phyloP scores from a whole-genome alignment of 495 filamentous ascomycete species.

The Podospora anserina region DNA sequence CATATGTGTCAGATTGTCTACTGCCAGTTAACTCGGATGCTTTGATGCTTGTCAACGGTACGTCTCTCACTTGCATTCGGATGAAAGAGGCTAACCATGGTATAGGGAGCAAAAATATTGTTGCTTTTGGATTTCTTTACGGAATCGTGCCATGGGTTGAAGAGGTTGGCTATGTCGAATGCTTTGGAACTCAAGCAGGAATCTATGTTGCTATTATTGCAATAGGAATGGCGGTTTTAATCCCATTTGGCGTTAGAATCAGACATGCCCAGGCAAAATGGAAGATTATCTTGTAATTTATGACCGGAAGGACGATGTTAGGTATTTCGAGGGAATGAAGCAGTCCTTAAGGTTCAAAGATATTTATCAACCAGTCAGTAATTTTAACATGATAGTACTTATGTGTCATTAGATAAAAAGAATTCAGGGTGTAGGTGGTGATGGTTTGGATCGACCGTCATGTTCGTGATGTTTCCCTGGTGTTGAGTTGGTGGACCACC shows the following conservation, averaged over 20 bases:
- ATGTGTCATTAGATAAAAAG: neutral
- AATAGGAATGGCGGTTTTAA: constrained; percentile 30
- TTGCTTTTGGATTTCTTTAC: constrained; percentile 34
- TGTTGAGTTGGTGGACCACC: neutral
- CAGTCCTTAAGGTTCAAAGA: neutral
- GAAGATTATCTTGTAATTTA: constrained; percentile 31
- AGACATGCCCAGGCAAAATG: constrained; percentile 32
- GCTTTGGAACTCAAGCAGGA: constrained; percentile 53
- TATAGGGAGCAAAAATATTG: constrained; percentile 34
- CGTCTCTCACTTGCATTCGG: neutral
- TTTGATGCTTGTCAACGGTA: constrained; percentile 38
- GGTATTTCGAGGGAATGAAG: neutral
- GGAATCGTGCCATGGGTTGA: constrained; percentile 48
- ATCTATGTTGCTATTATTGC: constrained; percentile 38
- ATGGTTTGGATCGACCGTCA: neutral
- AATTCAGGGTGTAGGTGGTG: neutral
- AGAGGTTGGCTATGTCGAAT: constrained; percentile 45
- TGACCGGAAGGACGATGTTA: neutral
- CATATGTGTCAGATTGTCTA: constrained; percentile 35
- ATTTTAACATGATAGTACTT: neutral
- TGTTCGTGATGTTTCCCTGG: neutral
- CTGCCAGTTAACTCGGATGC: constrained; percentile 36
- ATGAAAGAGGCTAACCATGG: neutral
- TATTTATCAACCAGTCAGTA: neutral
- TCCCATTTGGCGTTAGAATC: constrained; percentile 31